Conservation (phyloP, 2,329 filamentous ascomycete species). For the Tolypocladium inflatum region DNA sequence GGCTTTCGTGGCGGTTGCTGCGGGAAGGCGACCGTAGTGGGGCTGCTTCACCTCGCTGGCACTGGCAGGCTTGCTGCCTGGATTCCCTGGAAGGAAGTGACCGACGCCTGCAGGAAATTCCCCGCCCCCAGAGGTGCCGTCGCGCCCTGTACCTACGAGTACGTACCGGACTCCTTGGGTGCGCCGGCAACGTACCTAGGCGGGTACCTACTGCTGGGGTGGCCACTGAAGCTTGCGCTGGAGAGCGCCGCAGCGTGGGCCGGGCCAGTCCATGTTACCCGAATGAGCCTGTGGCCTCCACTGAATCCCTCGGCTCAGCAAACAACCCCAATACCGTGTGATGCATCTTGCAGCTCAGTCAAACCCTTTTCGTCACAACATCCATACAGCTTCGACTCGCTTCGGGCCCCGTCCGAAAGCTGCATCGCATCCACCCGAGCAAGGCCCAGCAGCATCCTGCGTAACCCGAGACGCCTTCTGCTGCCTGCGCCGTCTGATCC, state of each 20-base stretch:
- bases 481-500: background rate
- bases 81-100: background rate
- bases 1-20: background rate
- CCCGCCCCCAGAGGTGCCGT: background rate
- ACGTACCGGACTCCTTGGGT: background rate
- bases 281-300: background rate
- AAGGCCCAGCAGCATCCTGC: background rate
- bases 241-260: background rate
- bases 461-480: background rate
- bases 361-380: background rate
- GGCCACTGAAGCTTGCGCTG: background rate
- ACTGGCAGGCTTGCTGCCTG: background rate
- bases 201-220: too few relatives aligned
- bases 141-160: too few relatives aligned
- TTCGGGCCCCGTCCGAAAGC: background rate
- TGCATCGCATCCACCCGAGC: background rate
- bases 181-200: too few relatives aligned
- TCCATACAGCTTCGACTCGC: background rate
- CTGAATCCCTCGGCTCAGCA: slow-evolving; percentile 5
- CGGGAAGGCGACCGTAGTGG: background rate
- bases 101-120: background rate
- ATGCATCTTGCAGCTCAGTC: background rate
- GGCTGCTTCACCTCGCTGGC: background rate
- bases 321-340: background rate
- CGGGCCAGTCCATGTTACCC: slow-evolving; percentile 1